Evolutionary conservation across 2,329 filamentous ascomycete genomes (phyloP).

Genomic region (Fusarium pininemorale): DNA sequence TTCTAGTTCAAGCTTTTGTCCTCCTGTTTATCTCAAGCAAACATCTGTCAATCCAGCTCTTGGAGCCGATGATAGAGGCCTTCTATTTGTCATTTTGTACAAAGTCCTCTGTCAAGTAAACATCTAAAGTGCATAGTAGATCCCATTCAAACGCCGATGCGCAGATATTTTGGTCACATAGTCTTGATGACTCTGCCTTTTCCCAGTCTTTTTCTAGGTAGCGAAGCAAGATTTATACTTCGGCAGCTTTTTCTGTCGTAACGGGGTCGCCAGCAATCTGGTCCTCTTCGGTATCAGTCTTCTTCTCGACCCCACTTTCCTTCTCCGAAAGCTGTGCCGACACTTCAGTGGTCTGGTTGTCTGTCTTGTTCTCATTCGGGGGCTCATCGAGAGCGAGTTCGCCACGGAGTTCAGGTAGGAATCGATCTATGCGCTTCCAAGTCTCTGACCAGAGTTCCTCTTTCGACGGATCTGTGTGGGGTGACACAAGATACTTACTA

Average conservation of each 20-base stretch:
- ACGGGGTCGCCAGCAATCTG: background rate
- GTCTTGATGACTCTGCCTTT: background rate
- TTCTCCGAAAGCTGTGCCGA: background rate
- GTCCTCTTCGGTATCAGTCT: slow-evolving; percentile 1
- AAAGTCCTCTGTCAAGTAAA: background rate
- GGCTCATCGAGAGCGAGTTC: slow-evolving; percentile 64
- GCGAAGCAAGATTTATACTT: background rate
- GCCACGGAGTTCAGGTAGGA: slow-evolving; percentile 67
- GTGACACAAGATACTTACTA: slow-evolving; percentile 82
- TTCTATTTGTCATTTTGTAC: slow-evolving; percentile 19
- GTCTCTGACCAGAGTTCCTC: slow-evolving; percentile 69
- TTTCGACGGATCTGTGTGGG: slow-evolving; percentile 64
- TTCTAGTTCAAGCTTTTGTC: background rate
- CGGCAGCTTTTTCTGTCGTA: background rate
- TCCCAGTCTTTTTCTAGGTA: background rate
- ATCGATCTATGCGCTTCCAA: slow-evolving; percentile 72
- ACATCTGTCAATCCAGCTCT: background rate
- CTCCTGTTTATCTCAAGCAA: background rate
- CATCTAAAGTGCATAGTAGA: slow-evolving; percentile 7
- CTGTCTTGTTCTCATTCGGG: slow-evolving; percentile 6
- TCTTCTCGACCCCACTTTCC: slow-evolving; percentile 5
- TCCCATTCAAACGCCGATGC: slow-evolving; percentile 7
- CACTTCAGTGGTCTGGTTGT: background rate
- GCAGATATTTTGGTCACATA: background rate
- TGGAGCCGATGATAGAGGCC: background rate